These are phyloP conservation scores for Podila verticillata DNA, from an alignment of 192 early-diverging fungal genomes.

Conservation along the genomic window DNA sequence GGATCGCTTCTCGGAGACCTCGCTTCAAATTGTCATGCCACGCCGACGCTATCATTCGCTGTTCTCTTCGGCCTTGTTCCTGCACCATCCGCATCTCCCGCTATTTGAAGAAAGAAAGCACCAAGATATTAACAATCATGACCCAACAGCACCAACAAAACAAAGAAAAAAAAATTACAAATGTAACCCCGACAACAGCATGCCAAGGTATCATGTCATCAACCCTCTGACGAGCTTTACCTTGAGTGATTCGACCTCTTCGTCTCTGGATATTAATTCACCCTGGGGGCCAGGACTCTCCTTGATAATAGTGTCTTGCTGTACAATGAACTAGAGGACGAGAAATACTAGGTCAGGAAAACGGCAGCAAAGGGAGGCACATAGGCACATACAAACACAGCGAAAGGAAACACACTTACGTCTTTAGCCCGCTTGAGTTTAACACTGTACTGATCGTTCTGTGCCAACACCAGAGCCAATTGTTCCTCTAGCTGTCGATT, in stretches of 20 bases:
- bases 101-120: background rate
- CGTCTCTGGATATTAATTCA: constrained; percentile 51
- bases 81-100: background rate
- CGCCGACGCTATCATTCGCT: background rate
- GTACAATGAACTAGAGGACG: constrained; percentile 52
- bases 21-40: background rate
- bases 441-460: constrained; percentile 22
- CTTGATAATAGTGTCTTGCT: constrained; percentile 55
- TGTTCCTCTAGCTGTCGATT: constrained; percentile 40
- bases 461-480: constrained; percentile 10
- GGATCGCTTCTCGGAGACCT: background rate
- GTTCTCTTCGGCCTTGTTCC: constrained; percentile 1
- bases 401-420: background rate
- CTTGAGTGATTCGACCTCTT: constrained; percentile 50
- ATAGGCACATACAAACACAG: background rate
- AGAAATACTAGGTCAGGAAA: constrained; percentile 32
- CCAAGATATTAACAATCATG: background rate
- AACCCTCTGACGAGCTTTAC: constrained; percentile 4
- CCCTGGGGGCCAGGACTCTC: constrained; percentile 53
- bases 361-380: constrained; percentile 15
- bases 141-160: too few relatives aligned
- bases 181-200: too few relatives aligned
- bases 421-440: constrained; percentile 37
- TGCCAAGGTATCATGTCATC: too few relatives aligned
- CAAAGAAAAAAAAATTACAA: too few relatives aligned